Conservation (phyloP, 352 stramenopile species). For the Phytophthora ramorum region DNA sequence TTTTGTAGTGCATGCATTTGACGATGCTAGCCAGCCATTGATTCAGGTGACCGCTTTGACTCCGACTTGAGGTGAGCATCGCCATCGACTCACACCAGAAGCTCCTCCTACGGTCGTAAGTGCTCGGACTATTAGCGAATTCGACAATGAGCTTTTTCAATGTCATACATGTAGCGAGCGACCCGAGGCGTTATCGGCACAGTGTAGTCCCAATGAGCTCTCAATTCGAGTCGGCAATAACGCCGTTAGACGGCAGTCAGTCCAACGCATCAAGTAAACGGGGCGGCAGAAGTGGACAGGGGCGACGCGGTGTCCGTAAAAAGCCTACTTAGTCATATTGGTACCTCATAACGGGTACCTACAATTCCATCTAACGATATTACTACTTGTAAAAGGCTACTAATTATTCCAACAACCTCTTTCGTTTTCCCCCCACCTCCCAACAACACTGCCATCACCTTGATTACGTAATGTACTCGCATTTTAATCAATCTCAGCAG, state of each 20-base stretch:
- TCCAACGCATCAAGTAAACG: not conserved
- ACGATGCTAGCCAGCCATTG: too few relatives aligned
- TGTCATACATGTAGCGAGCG: too few relatives aligned
- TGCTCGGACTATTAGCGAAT: too few relatives aligned
- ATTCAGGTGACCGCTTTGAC: too few relatives aligned
- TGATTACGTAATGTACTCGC: not conserved
- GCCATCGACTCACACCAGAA: too few relatives aligned
- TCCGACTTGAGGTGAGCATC: too few relatives aligned
- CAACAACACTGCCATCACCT: not conserved
- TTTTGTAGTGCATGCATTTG: too few relatives aligned
- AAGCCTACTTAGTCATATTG: not conserved
- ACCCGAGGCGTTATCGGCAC: not conserved
- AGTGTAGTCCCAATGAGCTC: too few relatives aligned
- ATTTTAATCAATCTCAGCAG: constrained; percentile 18
- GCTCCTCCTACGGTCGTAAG: too few relatives aligned
- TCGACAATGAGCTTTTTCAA: too few relatives aligned
- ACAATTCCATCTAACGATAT: not conserved
- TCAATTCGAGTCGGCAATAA: too few relatives aligned
- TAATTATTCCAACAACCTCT: not conserved
- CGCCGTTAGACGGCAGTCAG: too few relatives aligned
- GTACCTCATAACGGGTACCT: not conserved
- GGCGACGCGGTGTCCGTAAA: not conserved
- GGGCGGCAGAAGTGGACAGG: not conserved
- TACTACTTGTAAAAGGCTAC: not conserved
- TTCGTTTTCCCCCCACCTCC: not conserved